These are phyloP conservation scores for Alnus glutinosa DNA, from an alignment of 306 rosid species.

Conservation along the genomic window DNA sequence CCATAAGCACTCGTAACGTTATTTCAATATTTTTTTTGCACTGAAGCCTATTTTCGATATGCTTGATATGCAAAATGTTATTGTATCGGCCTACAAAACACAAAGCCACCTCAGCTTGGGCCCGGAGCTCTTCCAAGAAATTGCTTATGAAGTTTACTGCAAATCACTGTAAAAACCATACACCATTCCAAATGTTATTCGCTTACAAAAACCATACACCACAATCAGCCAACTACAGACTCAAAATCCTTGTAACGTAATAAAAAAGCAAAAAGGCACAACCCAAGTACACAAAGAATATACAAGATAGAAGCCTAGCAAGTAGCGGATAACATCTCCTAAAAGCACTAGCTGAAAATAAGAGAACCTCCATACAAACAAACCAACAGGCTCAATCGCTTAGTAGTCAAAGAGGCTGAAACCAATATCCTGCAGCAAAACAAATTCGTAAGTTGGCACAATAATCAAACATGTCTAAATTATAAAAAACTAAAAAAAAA, in stretches of 20 bases:
- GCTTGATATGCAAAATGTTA: no score
- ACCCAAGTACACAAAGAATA: no score
- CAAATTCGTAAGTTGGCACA: neutral
- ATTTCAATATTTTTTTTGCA: no score
- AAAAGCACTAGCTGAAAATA: slow-evolving; percentile 21
- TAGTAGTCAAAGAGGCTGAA: slow-evolving; percentile 63
- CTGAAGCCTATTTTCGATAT: no score
- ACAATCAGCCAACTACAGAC: slow-evolving; percentile 20
- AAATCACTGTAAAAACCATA: no score
- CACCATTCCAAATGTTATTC: no score
- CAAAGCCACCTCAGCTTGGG: slow-evolving; percentile 91
- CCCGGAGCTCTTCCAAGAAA: slow-evolving; percentile 76
- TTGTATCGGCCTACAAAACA: slow-evolving; percentile 61
- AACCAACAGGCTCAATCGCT: slow-evolving; percentile 8
- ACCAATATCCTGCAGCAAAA: slow-evolving; percentile 66
- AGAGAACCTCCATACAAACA: slow-evolving; percentile 18
- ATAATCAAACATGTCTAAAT: neutral
- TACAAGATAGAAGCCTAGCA: no score
- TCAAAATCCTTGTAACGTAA: slow-evolving; percentile 26
- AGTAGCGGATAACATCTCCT: neutral
- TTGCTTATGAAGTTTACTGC: no score
- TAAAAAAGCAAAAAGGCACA: no score
- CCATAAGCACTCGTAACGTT: no score
- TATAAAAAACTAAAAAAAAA: neutral
- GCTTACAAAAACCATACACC: no score